Conservation (phyloP, 306 rosid species). For the Quercus robur region DNA sequence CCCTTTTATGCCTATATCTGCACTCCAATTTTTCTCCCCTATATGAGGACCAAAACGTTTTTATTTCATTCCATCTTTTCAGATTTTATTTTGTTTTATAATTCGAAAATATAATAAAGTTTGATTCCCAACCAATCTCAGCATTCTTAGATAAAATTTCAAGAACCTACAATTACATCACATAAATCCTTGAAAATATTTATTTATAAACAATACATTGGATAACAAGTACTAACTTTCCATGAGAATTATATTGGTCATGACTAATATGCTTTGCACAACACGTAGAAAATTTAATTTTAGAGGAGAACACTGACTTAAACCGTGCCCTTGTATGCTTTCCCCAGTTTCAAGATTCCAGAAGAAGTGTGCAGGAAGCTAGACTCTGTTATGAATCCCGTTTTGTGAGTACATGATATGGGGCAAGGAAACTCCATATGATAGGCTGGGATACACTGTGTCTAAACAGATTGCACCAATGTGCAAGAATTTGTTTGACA, state of each 20-base stretch:
- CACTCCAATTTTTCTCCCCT: background rate
- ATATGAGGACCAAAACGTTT: background rate
- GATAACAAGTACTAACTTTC: background rate
- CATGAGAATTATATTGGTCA: background rate
- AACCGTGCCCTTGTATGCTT: no score
- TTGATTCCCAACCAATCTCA: background rate
- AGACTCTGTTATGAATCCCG: no score
- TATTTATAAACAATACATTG: background rate
- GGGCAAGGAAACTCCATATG: no score
- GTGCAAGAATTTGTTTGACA: no score
- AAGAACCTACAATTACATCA: no score
- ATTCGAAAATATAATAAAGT: background rate
- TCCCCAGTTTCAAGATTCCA: no score
- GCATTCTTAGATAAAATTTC: no score
- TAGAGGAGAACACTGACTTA: background rate
- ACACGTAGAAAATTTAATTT: background rate
- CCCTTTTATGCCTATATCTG: no score
- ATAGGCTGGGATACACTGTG: no score
- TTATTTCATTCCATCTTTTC: background rate
- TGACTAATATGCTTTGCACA: background rate
- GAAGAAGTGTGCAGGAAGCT: no score
- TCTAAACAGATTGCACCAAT: no score
- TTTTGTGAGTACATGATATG: no score
- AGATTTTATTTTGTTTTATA: background rate
- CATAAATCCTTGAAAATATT: background rate